Conservation (phyloP, 2,329 filamentous ascomycete species). For the Colletotrichum scovillei region DNA sequence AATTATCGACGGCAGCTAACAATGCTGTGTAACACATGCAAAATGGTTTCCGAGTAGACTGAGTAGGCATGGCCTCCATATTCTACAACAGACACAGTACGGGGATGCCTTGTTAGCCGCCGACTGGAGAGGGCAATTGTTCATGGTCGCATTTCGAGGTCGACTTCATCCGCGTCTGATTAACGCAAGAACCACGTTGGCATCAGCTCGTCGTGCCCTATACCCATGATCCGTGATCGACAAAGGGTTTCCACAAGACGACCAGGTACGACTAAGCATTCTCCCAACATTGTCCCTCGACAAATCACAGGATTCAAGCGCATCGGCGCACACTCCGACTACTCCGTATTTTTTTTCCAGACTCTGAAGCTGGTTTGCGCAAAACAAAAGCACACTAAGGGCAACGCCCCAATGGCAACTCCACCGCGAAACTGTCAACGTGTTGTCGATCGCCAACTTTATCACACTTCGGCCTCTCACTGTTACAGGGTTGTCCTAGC, state of each 20-base stretch:
- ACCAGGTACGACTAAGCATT: background rate
- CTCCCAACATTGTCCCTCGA: background rate
- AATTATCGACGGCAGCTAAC: background rate
- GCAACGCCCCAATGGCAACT: conserved; percentile 26
- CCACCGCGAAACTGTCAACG: conserved; percentile 19
- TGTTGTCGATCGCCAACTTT: conserved; percentile 30
- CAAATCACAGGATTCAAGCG: conserved; percentile 7
- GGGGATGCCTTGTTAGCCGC: background rate
- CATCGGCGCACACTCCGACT: conserved; percentile 28
- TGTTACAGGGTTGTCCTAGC: conserved; percentile 19
- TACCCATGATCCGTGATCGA: conserved; percentile 17
- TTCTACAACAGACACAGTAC: background rate
- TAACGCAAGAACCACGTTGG: conserved; percentile 15
- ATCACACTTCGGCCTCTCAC: conserved; percentile 13
- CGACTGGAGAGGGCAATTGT: background rate
- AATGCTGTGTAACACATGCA: background rate
- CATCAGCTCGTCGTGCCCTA: conserved; percentile 15
- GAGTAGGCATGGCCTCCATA: background rate
- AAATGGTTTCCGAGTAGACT: background rate
- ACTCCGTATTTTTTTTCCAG: background rate
- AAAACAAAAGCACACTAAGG: conserved; percentile 16
- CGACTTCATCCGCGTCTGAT: conserved; percentile 26
- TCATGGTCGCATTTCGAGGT: background rate
- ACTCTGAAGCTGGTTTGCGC: conserved; percentile 8
- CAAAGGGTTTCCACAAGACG: conserved; percentile 7